Conservation (phyloP, 495 filamentous ascomycete genomes). For the Neurospora sp. region DNA sequence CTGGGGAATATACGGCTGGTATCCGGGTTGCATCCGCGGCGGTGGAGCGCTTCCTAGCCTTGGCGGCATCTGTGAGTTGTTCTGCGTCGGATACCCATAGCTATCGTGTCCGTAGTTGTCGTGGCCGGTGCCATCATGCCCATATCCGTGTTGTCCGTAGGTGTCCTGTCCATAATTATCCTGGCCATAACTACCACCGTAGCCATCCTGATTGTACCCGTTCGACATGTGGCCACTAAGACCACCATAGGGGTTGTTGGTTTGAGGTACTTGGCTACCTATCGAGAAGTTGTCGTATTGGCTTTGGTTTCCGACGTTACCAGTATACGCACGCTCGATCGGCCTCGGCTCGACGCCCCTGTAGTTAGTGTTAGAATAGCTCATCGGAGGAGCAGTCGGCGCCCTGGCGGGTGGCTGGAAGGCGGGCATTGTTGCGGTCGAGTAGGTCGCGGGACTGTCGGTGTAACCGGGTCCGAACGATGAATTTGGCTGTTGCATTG, state of each 20-base stretch:
- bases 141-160: background rate
- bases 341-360: constrained; percentile 15
- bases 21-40: constrained; percentile 21
- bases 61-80: constrained; percentile 25
- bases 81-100: constrained; percentile 24
- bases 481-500: constrained; percentile 14
- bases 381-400: constrained; percentile 13
- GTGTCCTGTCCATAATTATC: constrained; percentile 20
- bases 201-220: background rate
- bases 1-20: constrained; percentile 26
- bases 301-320: background rate
- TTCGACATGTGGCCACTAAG: background rate
- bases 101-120: constrained; percentile 20
- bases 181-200: constrained; percentile 20
- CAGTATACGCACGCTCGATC: background rate
- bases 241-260: constrained; percentile 4
- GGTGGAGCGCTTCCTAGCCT: constrained; percentile 28
- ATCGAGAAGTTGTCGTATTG: background rate
- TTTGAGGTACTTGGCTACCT: constrained; percentile 1
- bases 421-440: constrained; percentile 23
- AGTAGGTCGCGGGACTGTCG: constrained; percentile 23
- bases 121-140: constrained; percentile 30
- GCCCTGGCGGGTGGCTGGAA: constrained; percentile 23
- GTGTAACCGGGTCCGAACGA: constrained; percentile 14
- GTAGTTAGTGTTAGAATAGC: constrained; percentile 12